Conservation (phyloP, 2,329 filamentous ascomycete species). For the Pyrenophora graminea region DNA sequence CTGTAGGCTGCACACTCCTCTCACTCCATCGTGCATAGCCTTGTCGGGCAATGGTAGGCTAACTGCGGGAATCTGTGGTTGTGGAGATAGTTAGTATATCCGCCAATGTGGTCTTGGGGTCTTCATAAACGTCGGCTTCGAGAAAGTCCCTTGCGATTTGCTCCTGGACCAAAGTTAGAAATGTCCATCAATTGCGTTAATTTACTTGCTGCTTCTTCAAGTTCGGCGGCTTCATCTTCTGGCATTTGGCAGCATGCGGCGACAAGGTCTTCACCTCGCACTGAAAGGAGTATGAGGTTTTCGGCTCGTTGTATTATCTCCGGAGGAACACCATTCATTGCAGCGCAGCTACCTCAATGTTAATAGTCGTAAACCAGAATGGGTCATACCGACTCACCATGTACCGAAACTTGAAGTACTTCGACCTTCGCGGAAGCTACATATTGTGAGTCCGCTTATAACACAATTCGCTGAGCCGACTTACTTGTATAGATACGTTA, state of each 20-base stretch:
- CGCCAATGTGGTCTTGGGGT: slow-evolving; percentile 44
- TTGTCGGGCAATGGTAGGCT: too few species aligned
- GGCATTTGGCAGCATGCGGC: slow-evolving; percentile 71
- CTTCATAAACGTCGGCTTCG: slow-evolving; percentile 38
- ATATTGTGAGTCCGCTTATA: slow-evolving; percentile 13
- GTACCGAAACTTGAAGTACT: slow-evolving; percentile 84
- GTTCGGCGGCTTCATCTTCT: slow-evolving; percentile 63
- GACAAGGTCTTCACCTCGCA: slow-evolving; percentile 75
- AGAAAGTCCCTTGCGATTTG: slow-evolving; percentile 51
- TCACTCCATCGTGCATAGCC: too few species aligned
- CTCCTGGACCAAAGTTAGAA: slow-evolving; percentile 37
- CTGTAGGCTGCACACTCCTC: too few species aligned
- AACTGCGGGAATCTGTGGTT: slow-evolving; percentile 9
- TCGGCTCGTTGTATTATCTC: slow-evolving; percentile 76
- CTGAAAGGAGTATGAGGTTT: slow-evolving; percentile 68
- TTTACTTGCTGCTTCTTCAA: slow-evolving; percentile 66
- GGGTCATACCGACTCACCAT: slow-evolving; percentile 47
- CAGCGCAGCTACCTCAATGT: slow-evolving; percentile 65
- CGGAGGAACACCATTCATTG: slow-evolving; percentile 78
- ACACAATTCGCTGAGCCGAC: slow-evolving; percentile 15
- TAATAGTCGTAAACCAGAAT: not conserved
- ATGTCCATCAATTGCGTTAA: not conserved
- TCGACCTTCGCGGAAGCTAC: slow-evolving; percentile 62
- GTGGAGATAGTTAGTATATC: slow-evolving; percentile 41
- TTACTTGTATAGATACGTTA: slow-evolving; percentile 74